Percentiles rank a stretch among this genome's conserved stretches.
These are phyloP conservation scores for Craterostigma plantagineum DNA, from an alignment of 257 asterid species.

Conservation along the genomic window DNA sequence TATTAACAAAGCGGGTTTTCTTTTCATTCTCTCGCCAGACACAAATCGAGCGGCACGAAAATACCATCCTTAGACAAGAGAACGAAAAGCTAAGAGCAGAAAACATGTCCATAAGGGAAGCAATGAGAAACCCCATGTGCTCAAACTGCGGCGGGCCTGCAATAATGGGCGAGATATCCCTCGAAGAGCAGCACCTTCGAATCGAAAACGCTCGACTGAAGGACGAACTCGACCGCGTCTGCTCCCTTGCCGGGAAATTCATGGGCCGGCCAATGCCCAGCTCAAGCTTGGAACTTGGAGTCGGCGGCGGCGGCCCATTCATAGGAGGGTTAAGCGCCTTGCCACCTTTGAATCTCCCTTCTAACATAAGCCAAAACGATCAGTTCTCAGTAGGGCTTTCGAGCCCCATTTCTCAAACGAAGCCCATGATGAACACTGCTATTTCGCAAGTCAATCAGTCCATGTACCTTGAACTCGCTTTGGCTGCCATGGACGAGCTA, in stretches of 20 bases:
- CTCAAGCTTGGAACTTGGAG: conserved; percentile 67
- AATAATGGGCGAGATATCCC: conserved; percentile 32
- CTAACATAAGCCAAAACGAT: too few species aligned
- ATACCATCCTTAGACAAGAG: conserved; percentile 32
- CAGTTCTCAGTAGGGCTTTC: conserved; percentile 4
- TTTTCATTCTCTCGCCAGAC: conserved; percentile 15
- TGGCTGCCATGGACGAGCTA: conserved; percentile 75
- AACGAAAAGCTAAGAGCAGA: conserved; percentile 45
- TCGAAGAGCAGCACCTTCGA: conserved; percentile 40
- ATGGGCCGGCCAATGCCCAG: conserved; percentile 36
- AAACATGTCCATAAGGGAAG: conserved; percentile 34
- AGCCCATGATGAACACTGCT: conserved; percentile 8
- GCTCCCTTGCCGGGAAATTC: conserved; percentile 30
- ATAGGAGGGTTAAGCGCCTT: conserved; percentile 15
- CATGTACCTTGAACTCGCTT: conserved; percentile 71
- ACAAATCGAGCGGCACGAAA: conserved; percentile 43
- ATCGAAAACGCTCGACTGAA: conserved; percentile 40
- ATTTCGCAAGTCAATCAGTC: conserved; percentile 64
- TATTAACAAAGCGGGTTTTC: background rate
- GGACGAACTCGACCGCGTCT: conserved; percentile 39
- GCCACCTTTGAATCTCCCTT: conserved; percentile 7
- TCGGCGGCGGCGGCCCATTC: conserved; percentile 34
- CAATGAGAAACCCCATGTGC: conserved; percentile 38
- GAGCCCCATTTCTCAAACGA: conserved; percentile 15
- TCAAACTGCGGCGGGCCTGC: conserved; percentile 44